A percentile compares a stretch with the other conserved stretches of the same genome.
phyloP scores from a whole-genome alignment of 2,329 filamentous ascomycete genomes.

The Fusarium aywerte region DNA sequence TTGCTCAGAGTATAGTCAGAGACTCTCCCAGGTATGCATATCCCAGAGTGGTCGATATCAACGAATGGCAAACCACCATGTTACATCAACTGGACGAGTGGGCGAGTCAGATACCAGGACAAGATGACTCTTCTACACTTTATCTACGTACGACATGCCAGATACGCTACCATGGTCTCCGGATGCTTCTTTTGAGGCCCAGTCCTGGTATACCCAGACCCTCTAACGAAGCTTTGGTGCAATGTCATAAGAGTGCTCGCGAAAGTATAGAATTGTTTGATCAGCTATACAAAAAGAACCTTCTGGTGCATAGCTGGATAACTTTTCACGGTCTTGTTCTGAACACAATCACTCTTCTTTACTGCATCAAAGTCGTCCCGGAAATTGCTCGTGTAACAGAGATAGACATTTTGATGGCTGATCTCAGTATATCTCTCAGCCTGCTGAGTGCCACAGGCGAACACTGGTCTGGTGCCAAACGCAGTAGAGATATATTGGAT shows the following conservation, averaged over 20 bases:
- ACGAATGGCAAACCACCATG: constrained; percentile 59
- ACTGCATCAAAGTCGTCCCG: constrained; percentile 61
- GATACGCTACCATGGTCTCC: constrained; percentile 59
- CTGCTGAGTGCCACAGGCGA: constrained; percentile 63
- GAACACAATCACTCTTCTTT: constrained; percentile 61
- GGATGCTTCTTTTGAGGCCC: constrained; percentile 61
- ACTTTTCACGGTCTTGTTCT: constrained; percentile 62
- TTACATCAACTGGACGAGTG: constrained; percentile 55
- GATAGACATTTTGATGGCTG: constrained; percentile 54
- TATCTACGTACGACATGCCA: constrained; percentile 53
- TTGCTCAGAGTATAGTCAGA: constrained; percentile 63
- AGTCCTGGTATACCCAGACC: constrained; percentile 64
- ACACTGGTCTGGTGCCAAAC: constrained; percentile 62
- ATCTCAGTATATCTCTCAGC: constrained; percentile 56
- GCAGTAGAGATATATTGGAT: constrained; percentile 58
- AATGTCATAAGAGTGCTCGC: constrained; percentile 58
- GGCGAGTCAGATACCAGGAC: constrained; percentile 51
- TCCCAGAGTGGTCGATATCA: constrained; percentile 57
- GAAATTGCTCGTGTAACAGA: constrained; percentile 53
- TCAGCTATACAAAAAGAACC: constrained; percentile 56
- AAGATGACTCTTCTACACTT: constrained; percentile 18
- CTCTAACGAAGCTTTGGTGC: constrained; percentile 51
- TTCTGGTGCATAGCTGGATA: constrained; percentile 60
- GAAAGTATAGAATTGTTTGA: constrained; percentile 55
- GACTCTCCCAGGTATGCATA: constrained; percentile 60